Base-by-base conservation (phyloP, 495 filamentous ascomycete species). In the Penicillium antarcticum region DNA sequence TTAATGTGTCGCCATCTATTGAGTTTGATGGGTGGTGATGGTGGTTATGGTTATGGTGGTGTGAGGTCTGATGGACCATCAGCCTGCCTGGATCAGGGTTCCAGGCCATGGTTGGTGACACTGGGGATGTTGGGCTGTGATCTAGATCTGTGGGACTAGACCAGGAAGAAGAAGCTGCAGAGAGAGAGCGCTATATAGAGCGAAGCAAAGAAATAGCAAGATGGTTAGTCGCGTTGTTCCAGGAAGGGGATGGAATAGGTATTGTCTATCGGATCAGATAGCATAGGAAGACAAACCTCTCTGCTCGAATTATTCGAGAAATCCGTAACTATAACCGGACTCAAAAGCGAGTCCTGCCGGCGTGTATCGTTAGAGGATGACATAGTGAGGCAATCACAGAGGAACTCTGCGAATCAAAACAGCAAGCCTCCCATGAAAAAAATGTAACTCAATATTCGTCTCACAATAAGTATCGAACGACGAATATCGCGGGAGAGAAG, bases 1-100 rank as follows among this genome's bases (percentile, higher is more conserved):
- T 74, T 16, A 80, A 52, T 13, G 77, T 80, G 21, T 77, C 77
- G 14, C 75, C 77, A 43, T 77, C 77, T 32, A 79, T 65, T 2
- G 77, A 80, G 13, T 58, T 61, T 32, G 72, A 65, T 17, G 65
- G 61, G 14, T 57, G 60, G 42, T 74, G 24, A 9, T 29, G 5
- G 43, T 74, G 71, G 21, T 23, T 23, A 23, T 23, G 21, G 5
- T 23, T 23, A 45, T 74, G 24, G 7, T 29, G 26, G 42, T 74
- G 71, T 5, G 65, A 72, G 21, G 53, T 50, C 52, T 57, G 43
- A 6, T 71, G 66, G 2, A 73, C 70, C 38, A 50, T 65, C 24
- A 75, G 52, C 11, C 48, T 56, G 2, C 51, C 48, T 46, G 65
- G 38, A 43, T 66, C 62, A 38, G 44, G 58, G 17, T 60, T 60